Evolutionary conservation across 179 eudicot species (phyloP), one percentile per base, ranked within the genome.

Genomic region (Vitellaria paradoxa): DNA sequence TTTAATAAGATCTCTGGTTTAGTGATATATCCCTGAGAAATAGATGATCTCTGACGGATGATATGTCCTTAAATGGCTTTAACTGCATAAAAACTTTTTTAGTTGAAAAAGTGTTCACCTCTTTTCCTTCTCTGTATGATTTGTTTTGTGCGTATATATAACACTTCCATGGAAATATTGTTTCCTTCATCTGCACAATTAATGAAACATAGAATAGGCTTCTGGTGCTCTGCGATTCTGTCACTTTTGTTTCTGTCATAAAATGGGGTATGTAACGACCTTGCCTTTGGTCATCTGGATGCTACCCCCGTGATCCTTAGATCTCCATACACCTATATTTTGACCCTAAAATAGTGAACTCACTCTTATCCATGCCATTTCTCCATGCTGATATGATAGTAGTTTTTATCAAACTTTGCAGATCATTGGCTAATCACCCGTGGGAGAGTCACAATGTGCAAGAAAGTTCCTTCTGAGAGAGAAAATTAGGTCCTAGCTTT

Each of bases 1-100:
- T 62, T 60, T 40, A 30, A 69, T 21, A 30, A 30, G 3, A 30
- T 53, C 5, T 42, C 46, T 30, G 6, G 37, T 30, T 30, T 30
- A 30, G 37, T 30, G 37, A 30, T 30, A 30, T 30, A 30, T 47
- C 56, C 3, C 14, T 8, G 30, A 49, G 57, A 37, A 15, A 21
- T 56, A 14, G 21, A 71, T 71, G 45, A 7, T 52, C 61, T 71
- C 46, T 3, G 42, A 4, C 20, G 55, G 23, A 23, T 30, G 24
- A 68, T 46, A 72, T 37, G 46, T 40, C 70, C 46, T 66, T 66
- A 66, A 42, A 42, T 66, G 70, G 52, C 49, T 66, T 17, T 50
- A 42, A 49, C 70, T 66, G 12, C 23, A 15, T 49, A 68, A 68
- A 68, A 18, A 20, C 69, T 2, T 37, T 9, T 65, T 9, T 13